Evolutionary conservation across 371 early-diverging fungal species (phyloP).

Genomic region (Mucor indicus): DNA sequence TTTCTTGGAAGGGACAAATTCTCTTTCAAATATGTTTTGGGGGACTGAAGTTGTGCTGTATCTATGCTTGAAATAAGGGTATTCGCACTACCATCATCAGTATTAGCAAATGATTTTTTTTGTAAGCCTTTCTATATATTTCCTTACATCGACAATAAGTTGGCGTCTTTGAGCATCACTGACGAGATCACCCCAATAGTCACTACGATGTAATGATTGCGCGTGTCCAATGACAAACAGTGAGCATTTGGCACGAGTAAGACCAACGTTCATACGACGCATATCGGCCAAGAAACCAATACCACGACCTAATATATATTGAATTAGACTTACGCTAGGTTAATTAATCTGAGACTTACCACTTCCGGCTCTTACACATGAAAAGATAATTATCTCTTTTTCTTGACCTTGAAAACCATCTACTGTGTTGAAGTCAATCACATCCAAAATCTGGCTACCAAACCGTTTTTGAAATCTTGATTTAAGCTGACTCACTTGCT

Average conservation of each 20-base stretch:
- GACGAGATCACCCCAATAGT: conserved; percentile 70
- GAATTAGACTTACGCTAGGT: background rate
- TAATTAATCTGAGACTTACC: conserved; percentile 24
- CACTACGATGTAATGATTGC: conserved; percentile 53
- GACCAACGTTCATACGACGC: conserved; percentile 91
- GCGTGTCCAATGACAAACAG: conserved; percentile 89
- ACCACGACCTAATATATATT: conserved; percentile 34
- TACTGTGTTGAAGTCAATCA: conserved; percentile 91
- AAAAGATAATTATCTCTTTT: conserved; percentile 93
- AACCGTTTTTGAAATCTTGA: conserved; percentile 61
- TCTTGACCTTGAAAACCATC: conserved; percentile 99
- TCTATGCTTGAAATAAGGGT: conserved; percentile 19
- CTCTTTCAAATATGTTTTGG: conserved; percentile 16
- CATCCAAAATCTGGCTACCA: conserved; percentile 61
- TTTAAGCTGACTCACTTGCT: conserved; percentile 75
- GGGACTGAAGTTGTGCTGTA: conserved; percentile 5
- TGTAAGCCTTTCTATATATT: background rate
- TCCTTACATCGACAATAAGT: conserved; percentile 44
- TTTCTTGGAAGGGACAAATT: background rate
- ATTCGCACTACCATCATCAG: conserved; percentile 11
- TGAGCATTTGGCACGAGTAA: conserved; percentile 91
- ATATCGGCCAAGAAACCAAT: conserved; percentile 94
- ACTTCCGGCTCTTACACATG: conserved; percentile 85
- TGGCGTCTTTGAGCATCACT: conserved; percentile 50
- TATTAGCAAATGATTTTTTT: too few relatives aligned